Evolutionary conservation across 805 yeast genomes (phyloP).

Genomic region (Ogataea nonfermentans): DNA sequence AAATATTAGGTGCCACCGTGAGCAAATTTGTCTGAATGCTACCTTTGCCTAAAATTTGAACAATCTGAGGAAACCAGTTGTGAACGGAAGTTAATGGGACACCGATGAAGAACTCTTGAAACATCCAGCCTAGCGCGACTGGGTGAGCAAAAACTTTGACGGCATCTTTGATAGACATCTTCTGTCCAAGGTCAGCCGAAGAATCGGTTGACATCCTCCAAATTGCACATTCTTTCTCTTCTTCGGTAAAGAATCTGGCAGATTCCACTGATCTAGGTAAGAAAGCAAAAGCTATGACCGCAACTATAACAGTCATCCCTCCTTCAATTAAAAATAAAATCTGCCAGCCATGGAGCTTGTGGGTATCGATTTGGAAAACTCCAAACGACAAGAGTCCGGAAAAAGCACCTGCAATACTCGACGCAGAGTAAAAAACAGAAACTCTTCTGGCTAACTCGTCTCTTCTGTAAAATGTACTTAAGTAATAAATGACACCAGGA

Average conservation of each 20-base stretch:
- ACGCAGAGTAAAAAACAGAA: constrained; percentile 37
- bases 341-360: constrained; percentile 46
- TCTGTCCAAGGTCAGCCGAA: constrained; percentile 3
- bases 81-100: constrained; percentile 49
- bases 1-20: constrained; percentile 48
- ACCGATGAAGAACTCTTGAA: constrained; percentile 43
- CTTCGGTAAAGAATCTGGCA: constrained; percentile 39
- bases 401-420: constrained; percentile 34
- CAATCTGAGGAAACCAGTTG: constrained; percentile 50
- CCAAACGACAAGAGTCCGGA: constrained; percentile 37
- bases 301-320: constrained; percentile 35
- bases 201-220: constrained; percentile 43
- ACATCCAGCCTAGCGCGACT: constrained; percentile 43
- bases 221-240: constrained; percentile 39
- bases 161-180: constrained; percentile 4
- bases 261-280: constrained; percentile 39
- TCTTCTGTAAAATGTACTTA: constrained; percentile 38
- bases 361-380: constrained; percentile 38
- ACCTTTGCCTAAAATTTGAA: constrained; percentile 38
- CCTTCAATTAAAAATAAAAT: constrained; percentile 48
- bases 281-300: constrained; percentile 34
- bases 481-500: constrained; percentile 38
- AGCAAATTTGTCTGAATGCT: constrained; percentile 40
- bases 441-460: constrained; percentile 37
- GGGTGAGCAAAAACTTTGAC: constrained; percentile 42